Evolutionary conservation across 2,329 filamentous ascomycete species (phyloP).

Genomic region (Ampelomyces quisqualis): DNA sequence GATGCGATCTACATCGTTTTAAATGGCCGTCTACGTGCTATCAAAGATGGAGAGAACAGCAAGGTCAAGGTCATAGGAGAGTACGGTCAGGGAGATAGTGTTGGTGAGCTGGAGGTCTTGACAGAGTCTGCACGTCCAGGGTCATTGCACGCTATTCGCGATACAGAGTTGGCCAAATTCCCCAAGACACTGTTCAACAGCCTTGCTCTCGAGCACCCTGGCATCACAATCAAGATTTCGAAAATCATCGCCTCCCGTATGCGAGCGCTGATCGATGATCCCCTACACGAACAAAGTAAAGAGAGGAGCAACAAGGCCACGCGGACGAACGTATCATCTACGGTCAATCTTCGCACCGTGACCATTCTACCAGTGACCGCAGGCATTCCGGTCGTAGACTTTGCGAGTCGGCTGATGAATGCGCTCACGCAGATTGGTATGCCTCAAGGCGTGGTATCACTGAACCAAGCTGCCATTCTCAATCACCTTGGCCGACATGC

Average conservation of each 20-base stretch:
- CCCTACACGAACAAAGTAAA: constrained; percentile 64
- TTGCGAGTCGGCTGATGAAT: constrained; percentile 83
- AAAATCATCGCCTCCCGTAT: constrained; percentile 97
- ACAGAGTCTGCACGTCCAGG: constrained; percentile 90
- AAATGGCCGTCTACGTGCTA: constrained; percentile 83
- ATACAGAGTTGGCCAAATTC: constrained; percentile 95
- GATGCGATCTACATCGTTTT: constrained; percentile 98
- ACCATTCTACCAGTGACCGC: constrained; percentile 87
- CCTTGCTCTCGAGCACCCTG: constrained; percentile 92
- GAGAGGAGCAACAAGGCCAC: constrained; percentile 60
- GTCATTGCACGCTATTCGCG: constrained; percentile 91
- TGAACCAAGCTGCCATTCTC: constrained; percentile 91
- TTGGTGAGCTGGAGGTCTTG: constrained; percentile 94
- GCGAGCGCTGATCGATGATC: constrained; percentile 82
- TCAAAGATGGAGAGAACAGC: constrained; percentile 78
- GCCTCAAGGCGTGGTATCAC: constrained; percentile 82
- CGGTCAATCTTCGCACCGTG: constrained; percentile 87
- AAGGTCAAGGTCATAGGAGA: constrained; percentile 86
- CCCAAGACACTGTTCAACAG: constrained; percentile 97
- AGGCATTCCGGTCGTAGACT: constrained; percentile 92
- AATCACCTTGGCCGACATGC: constrained; percentile 95
- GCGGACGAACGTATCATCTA: constrained; percentile 72
- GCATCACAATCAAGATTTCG: constrained; percentile 98
- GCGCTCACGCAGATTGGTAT: constrained; percentile 88
- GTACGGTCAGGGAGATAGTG: constrained; percentile 95